A percentile compares a stretch with the other conserved stretches of the same genome.
Conservation (phyloP, 2,329 filamentous ascomycete genomes). For the Claviceps purpurea region DNA sequence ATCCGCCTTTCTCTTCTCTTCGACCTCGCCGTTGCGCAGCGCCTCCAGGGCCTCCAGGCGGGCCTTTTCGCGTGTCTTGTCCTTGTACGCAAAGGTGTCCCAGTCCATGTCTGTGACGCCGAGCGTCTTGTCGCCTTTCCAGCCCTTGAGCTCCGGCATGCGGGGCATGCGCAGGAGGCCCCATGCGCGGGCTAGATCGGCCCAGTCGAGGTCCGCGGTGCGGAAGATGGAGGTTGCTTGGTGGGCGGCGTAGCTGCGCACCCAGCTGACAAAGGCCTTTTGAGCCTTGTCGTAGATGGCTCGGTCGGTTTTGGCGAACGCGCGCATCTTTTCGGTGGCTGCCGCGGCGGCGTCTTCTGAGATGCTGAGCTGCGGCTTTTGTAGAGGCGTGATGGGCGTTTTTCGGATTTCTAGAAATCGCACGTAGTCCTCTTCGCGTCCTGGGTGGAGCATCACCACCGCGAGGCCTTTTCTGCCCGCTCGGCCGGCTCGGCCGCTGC, state of each 20-base stretch:
- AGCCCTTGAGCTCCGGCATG: slow-evolving; percentile 80
- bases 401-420: slow-evolving; percentile 76
- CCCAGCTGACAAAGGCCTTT: slow-evolving; percentile 85
- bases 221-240: slow-evolving; percentile 86
- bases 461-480: slow-evolving; percentile 79
- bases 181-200: slow-evolving; percentile 68
- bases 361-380: slow-evolving; percentile 41
- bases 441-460: slow-evolving; percentile 72
- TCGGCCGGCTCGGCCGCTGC: slow-evolving; percentile 76
- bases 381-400: slow-evolving; percentile 61
- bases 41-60: slow-evolving; percentile 43
- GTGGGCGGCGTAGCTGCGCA: slow-evolving; percentile 83
- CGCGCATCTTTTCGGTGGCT: slow-evolving; percentile 47
- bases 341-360: slow-evolving; percentile 46
- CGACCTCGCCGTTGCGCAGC: slow-evolving; percentile 25
- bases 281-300: slow-evolving; percentile 75
- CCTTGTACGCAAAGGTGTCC: slow-evolving; percentile 55
- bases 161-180: slow-evolving; percentile 75
- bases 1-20: slow-evolving; percentile 25
- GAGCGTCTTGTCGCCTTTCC: slow-evolving; percentile 53
- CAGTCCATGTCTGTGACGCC: slow-evolving; percentile 52
- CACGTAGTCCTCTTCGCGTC: slow-evolving; percentile 80
- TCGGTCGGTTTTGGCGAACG: slow-evolving; percentile 36
- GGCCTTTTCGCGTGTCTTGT: slow-evolving; percentile 55
- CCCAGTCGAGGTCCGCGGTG: slow-evolving; percentile 70